Percentiles rank a stretch among this genome's conserved stretches.
Conservation (phyloP, 2,329 filamentous ascomycete genomes). For the Diplodia seriata region DNA sequence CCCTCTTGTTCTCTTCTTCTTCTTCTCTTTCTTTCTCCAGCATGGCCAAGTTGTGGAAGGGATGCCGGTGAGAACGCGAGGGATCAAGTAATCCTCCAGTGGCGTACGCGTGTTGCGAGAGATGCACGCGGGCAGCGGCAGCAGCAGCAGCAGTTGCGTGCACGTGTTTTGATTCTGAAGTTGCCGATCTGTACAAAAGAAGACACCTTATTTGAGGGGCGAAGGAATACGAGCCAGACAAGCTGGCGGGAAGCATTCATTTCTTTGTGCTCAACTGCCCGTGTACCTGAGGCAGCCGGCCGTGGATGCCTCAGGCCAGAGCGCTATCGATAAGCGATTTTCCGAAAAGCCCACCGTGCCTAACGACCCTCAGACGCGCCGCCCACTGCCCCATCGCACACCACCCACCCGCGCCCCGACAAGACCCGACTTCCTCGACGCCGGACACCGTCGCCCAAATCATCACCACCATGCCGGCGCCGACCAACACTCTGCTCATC, state of each 20-base stretch:
- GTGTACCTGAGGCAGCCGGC: too few species aligned
- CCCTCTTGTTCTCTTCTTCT: not conserved
- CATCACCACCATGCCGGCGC: constrained; percentile 61
- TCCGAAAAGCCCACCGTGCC: constrained; percentile 32
- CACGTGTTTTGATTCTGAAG: constrained; percentile 18
- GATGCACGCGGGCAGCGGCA: not conserved
- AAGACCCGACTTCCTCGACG: constrained; percentile 18
- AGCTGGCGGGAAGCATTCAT: not conserved
- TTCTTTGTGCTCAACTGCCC: not conserved
- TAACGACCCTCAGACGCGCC: constrained; percentile 31
- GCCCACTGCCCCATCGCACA: constrained; percentile 27
- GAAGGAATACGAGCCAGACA: constrained; percentile 21
- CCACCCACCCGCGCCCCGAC: constrained; percentile 26
- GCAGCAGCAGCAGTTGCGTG: not conserved
- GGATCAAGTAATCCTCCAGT: not conserved
- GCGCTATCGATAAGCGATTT: constrained; percentile 33
- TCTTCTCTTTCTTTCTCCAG: constrained; percentile 5
- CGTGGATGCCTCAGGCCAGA: not conserved
- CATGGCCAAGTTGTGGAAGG: constrained; percentile 16
- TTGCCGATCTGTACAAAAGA: constrained; percentile 17
- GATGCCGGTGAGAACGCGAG: not conserved
- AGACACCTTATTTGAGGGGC: not conserved
- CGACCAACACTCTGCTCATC: constrained; percentile 71
- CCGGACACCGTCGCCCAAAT: constrained; percentile 23
- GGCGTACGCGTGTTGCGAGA: not conserved